phyloP scores from a whole-genome alignment of 148 eudicot genomes.

The Fagopyrum homotropicum region DNA sequence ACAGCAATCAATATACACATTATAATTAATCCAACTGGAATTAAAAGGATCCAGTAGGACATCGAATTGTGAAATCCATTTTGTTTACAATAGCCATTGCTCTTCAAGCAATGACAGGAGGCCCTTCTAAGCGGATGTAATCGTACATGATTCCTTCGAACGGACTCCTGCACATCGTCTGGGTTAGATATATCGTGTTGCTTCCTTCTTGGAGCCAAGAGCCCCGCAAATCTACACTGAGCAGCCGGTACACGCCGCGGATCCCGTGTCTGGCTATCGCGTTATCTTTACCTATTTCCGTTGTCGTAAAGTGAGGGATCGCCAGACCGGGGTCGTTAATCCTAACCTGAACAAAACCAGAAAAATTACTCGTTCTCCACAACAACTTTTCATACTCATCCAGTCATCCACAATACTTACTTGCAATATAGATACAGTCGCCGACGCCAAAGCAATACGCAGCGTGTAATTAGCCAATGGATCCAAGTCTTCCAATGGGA shows the following conservation, averaged over 20 bases:
- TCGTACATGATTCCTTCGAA: constrained; percentile 60
- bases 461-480: constrained; percentile 37
- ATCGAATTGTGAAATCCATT: too few relatives aligned
- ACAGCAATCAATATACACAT: too few relatives aligned
- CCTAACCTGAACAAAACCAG: constrained; percentile 28
- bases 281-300: constrained; percentile 44
- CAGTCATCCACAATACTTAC: constrained; percentile 22
- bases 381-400: background rate
- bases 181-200: constrained; percentile 39
- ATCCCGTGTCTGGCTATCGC: constrained; percentile 67
- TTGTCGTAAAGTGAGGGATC: constrained; percentile 35
- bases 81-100: too few relatives aligned
- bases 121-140: constrained; percentile 55
- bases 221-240: constrained; percentile 29
- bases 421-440: constrained; percentile 45
- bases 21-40: too few relatives aligned
- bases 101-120: constrained; percentile 7
- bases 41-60: too few relatives aligned
- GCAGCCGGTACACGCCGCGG: constrained; percentile 45
- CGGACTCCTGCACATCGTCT: constrained; percentile 29
- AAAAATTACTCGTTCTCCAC: background rate
- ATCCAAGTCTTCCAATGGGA: constrained; percentile 26
- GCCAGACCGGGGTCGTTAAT: constrained; percentile 26
- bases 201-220: constrained; percentile 29
- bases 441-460: constrained; percentile 70